Evolutionary conservation across 2,329 filamentous ascomycete species (phyloP), one percentile per base, ranked within the genome.

Genomic region (Neurospora sp.): DNA sequence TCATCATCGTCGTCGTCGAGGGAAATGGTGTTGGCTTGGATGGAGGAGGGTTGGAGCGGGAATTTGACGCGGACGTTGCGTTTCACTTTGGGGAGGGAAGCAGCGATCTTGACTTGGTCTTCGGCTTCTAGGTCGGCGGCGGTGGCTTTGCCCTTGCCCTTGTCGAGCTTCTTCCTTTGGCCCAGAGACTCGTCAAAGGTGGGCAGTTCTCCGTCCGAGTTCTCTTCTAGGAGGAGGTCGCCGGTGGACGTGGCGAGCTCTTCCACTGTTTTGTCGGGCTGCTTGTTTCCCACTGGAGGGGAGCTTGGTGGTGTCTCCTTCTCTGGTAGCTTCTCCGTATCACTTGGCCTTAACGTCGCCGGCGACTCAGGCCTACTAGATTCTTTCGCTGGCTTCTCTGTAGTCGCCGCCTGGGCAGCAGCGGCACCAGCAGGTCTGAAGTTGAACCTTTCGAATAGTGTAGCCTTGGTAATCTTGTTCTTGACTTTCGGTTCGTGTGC

Each of bases 401-500:
- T 17, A 33, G 52, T 88, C 8, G 82, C 75, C n/a, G 81, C 79
- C 69, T 83, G 81, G 12, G 39, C 66, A 8, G 78, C 73, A 3
- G 75, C 68, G 19, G 73, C 70, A 2, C 79, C 81, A 11, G 78
- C 77, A 6, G 84, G 82, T 75, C 85, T 87, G 76, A 90, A 94
- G 77, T 94, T 93, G 82, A 98, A 97, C 33, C 88, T 87, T 68
- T 92, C 90, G 76, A 98, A 91, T 1, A 99, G 84, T 71, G 91
- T 91, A 43, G 89, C 88, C 74, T 94, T 96, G 6, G 90, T 89
- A 73, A 97, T 91, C 81, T 93, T 97, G 84, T 96, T 98, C 80
- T 91, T 94, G 1, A 93, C 97, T 81, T 90, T 92, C 33, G 92
- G 91, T 77, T 97, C 90, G 79, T 98, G 94, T 1, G 92, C 88